Evolutionary conservation across 1,284 basidiomycete genomes (phyloP).

Genomic region (Termitomyces sp.): DNA sequence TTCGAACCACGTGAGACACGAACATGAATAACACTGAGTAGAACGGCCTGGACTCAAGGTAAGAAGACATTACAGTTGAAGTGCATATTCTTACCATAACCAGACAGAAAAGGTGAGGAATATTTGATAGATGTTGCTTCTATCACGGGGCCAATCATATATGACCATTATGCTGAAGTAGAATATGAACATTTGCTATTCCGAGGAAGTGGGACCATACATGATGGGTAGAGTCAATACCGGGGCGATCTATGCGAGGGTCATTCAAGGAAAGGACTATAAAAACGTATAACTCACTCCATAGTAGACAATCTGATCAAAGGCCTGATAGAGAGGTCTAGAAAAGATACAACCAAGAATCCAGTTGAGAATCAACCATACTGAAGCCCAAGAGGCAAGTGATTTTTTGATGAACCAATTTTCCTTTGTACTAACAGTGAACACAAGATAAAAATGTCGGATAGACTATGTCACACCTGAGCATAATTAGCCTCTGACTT

Average conservation of each 20-base stretch:
- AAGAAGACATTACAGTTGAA: not conserved
- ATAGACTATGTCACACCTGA: conserved; percentile 24
- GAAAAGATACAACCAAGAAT: conserved; percentile 52
- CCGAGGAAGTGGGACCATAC: conserved; percentile 29
- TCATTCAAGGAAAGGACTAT: not conserved
- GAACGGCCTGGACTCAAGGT: conserved; percentile 34
- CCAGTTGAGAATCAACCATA: conserved; percentile 73
- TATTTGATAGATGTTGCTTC: conserved; percentile 56
- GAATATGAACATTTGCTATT: not conserved
- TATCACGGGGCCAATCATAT: conserved; percentile 64
- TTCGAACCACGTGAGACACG: conserved; percentile 17
- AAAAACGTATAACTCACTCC: conserved; percentile 36
- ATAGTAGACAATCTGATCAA: conserved; percentile 64
- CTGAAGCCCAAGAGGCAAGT: conserved; percentile 58
- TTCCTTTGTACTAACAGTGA: conserved; percentile 27
- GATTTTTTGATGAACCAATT: conserved; percentile 46
- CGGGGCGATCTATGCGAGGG: conserved; percentile 25
- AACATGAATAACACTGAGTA: conserved; percentile 57
- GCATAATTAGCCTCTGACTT: conserved; percentile 56
- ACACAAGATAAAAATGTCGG: not conserved
- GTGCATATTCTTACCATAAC: conserved; percentile 16
- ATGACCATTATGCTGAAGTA: conserved; percentile 48
- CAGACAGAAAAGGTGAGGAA: conserved; percentile 27
- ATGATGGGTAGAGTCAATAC: conserved; percentile 33
- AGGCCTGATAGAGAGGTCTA: conserved; percentile 53